Percentiles rank a stretch among this genome's conserved stretches.
phyloP scores from a whole-genome alignment of 2,329 filamentous ascomycete species.

The Blastomyces emzantsi region DNA sequence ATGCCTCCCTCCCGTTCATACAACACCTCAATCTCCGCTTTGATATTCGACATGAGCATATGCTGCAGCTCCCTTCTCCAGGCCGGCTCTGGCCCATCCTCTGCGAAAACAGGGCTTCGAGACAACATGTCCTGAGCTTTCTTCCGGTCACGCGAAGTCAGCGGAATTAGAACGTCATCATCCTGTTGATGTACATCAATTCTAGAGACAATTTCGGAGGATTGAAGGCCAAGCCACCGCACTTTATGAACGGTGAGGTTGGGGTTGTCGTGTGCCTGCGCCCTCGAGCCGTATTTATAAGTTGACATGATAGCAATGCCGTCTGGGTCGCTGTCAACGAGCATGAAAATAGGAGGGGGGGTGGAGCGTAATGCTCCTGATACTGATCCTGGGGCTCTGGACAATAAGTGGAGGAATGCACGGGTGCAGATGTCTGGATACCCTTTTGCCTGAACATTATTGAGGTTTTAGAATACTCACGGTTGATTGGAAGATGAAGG shows the following conservation, averaged over 20 bases:
- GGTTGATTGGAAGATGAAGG: background rate
- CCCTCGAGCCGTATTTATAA: slow-evolving; percentile 53
- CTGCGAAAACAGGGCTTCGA: slow-evolving; percentile 34
- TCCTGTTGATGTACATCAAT: slow-evolving; percentile 18
- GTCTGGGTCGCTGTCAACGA: slow-evolving; percentile 55
- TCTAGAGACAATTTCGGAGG: slow-evolving; percentile 27
- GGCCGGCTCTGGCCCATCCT: slow-evolving; percentile 35
- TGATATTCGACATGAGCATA: slow-evolving; percentile 55
- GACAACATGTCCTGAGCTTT: slow-evolving; percentile 48
- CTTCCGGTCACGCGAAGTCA: slow-evolving; percentile 47
- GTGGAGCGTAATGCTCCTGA: slow-evolving; percentile 14
- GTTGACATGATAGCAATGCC: slow-evolving; percentile 54
- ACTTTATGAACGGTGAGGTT: slow-evolving; percentile 40
- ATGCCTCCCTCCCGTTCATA: slow-evolving; percentile 37
- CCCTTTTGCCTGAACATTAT: slow-evolving; percentile 48
- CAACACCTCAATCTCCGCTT: slow-evolving; percentile 53
- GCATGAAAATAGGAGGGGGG: slow-evolving; percentile 41
- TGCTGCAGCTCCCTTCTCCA: slow-evolving; percentile 48
- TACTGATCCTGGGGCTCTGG: slow-evolving; percentile 13
- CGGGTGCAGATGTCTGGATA: slow-evolving; percentile 55
- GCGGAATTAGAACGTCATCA: slow-evolving; percentile 32
- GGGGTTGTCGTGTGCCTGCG: slow-evolving; percentile 46
- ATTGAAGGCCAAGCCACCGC: slow-evolving; percentile 51
- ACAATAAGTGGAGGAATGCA: slow-evolving; percentile 42
- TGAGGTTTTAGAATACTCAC: background rate